Conservation (phyloP, 129 eudicot genomes). For the Scalesia atractyloides region DNA sequence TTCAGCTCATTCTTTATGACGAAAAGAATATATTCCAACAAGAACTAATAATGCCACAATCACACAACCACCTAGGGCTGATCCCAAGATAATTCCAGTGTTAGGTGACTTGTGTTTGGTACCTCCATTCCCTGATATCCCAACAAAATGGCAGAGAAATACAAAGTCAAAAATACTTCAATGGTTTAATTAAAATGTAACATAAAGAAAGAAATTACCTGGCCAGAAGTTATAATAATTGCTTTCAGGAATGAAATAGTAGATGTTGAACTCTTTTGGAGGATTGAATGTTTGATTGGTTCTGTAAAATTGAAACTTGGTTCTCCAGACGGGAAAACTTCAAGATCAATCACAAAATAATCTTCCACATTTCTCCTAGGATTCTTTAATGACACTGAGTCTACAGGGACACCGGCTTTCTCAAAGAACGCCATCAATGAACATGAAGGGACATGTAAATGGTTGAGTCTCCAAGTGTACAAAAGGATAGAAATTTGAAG, state of each 20-base stretch:
- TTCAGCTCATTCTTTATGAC: slow-evolving; percentile 46
- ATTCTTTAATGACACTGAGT: slow-evolving; percentile 47
- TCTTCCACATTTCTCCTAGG: slow-evolving; percentile 37
- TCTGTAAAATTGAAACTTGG: slow-evolving; percentile 57
- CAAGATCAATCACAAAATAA: slow-evolving; percentile 49
- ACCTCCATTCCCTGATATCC: not conserved
- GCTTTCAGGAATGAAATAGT: slow-evolving; percentile 31
- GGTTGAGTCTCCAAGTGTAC: slow-evolving; percentile 37
- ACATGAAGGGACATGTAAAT: slow-evolving; percentile 34
- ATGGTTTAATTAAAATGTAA: not conserved
- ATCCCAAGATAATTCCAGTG: slow-evolving; percentile 40
- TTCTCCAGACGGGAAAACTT: slow-evolving; percentile 55
- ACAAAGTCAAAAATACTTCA: not conserved
- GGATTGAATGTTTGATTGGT: slow-evolving; percentile 56
- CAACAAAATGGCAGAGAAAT: slow-evolving; percentile 2
- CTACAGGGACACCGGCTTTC: slow-evolving; percentile 42
- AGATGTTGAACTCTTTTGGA: slow-evolving; percentile 50
- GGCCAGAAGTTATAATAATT: slow-evolving; percentile 50
- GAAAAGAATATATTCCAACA: slow-evolving; percentile 45
- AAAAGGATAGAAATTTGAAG: slow-evolving; percentile 67
- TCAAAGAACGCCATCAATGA: slow-evolving; percentile 34
- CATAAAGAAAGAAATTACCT: slow-evolving; percentile 19
- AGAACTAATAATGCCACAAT: slow-evolving; percentile 37
- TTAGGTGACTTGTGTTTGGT: slow-evolving; percentile 21
- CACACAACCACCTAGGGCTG: slow-evolving; percentile 39